Conservation (phyloP, 1,284 basidiomycete genomes). For the Ustilago hordei region DNA sequence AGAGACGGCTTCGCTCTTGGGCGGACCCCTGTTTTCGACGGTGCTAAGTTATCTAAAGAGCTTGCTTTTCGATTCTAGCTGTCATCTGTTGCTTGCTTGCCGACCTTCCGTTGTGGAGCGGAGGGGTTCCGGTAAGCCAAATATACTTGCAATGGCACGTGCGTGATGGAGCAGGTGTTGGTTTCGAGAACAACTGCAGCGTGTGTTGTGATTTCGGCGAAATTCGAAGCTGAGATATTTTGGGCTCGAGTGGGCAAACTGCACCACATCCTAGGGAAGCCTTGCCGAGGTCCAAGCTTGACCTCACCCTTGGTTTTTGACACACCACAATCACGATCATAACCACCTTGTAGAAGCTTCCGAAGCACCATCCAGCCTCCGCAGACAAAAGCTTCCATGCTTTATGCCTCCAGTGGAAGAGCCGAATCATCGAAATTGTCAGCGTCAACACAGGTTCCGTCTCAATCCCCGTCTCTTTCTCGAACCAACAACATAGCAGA, state of each 20-base stretch:
- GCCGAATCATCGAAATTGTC: background rate
- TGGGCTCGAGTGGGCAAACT: conserved; percentile 2
- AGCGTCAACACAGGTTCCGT: background rate
- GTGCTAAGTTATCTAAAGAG: no score
- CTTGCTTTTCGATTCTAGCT: no score
- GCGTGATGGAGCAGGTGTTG: conserved; percentile 5
- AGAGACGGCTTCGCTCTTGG: no score
- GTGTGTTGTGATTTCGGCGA: conserved; percentile 1
- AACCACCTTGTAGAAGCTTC: no score
- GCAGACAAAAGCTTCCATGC: background rate
- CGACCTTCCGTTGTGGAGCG: no score
- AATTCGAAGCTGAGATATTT: conserved; percentile 4
- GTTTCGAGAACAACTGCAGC: background rate
- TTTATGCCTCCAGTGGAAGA: background rate
- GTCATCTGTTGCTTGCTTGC: no score
- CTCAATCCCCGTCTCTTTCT: background rate
- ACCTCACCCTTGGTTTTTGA: background rate
- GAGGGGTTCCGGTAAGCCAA: background rate
- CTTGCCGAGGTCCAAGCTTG: background rate
- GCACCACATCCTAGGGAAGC: background rate
- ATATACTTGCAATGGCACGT: background rate
- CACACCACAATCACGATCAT: no score
- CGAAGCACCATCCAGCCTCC: no score
- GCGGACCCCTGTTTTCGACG: no score
- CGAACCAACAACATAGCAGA: background rate